These are phyloP conservation scores for Sequoiadendron giganteum DNA, from an alignment of 75 land plant species.

Conservation along the genomic window DNA sequence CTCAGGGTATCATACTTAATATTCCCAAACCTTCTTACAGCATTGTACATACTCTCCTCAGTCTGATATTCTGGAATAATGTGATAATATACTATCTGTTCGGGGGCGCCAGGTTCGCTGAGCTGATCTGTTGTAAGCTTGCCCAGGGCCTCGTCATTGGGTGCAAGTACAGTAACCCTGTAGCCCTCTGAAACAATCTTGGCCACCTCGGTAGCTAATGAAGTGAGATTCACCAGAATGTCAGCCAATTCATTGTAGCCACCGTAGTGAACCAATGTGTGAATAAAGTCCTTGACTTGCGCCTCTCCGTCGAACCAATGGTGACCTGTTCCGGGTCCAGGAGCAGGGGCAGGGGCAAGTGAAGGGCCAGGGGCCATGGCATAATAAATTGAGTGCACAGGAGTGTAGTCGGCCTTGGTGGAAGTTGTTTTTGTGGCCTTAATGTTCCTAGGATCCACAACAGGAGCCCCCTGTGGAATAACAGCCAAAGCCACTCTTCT, in stretches of 20 bases:
- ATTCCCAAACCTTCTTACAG: slow-evolving; percentile 40
- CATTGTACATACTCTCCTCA: slow-evolving; percentile 53
- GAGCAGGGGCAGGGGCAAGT: slow-evolving; percentile 42
- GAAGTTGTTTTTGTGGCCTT: neutral
- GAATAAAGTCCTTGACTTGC: slow-evolving; percentile 34
- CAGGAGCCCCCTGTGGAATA: slow-evolving; percentile 13
- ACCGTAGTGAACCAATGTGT: slow-evolving; percentile 34
- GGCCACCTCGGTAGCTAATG: slow-evolving; percentile 36
- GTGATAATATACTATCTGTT: slow-evolving; percentile 36
- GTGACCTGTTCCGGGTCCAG: slow-evolving; percentile 22
- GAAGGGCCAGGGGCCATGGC: slow-evolving; percentile 28
- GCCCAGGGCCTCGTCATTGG: slow-evolving; percentile 38
- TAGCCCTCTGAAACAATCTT: slow-evolving; percentile 44
- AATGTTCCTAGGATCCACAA: slow-evolving; percentile 1
- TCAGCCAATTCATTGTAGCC: slow-evolving; percentile 55
- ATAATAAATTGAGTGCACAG: slow-evolving; percentile 5
- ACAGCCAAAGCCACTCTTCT: slow-evolving; percentile 18
- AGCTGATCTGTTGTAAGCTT: slow-evolving; percentile 39
- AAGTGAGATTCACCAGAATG: slow-evolving; percentile 46
- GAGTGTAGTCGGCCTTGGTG: neutral
- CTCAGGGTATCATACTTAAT: slow-evolving; percentile 26
- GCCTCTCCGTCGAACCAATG: slow-evolving; percentile 23
- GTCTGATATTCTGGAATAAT: slow-evolving; percentile 53
- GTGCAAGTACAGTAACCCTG: slow-evolving; percentile 41
- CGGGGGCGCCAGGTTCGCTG: slow-evolving; percentile 29